Evolutionary conservation across 1,284 basidiomycete species (phyloP).

Genomic region (Ceratobasidium sp.): DNA sequence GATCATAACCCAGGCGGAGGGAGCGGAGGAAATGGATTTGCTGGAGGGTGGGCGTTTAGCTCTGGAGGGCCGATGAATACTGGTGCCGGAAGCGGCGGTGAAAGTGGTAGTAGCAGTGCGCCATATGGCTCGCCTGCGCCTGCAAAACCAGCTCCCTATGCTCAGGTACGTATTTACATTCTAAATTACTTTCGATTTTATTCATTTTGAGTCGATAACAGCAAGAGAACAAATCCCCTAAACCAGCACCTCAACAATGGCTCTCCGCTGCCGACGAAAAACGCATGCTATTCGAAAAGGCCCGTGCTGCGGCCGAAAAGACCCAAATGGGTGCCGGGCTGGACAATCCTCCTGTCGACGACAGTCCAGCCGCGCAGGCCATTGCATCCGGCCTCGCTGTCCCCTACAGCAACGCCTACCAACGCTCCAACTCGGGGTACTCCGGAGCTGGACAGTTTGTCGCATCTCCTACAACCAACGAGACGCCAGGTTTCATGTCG

Average conservation of each 20-base stretch:
- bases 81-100: conserved; percentile 2
- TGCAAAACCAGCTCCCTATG: conserved; percentile 9
- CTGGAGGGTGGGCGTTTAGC: conserved; percentile 16
- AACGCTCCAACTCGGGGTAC: conserved; percentile 20
- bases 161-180: neutral
- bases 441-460: conserved; percentile 10
- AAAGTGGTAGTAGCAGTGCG: neutral
- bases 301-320: conserved; percentile 71
- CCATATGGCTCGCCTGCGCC: conserved; percentile 3
- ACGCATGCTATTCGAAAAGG: conserved; percentile 69
- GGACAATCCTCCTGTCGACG: neutral
- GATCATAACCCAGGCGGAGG: neutral
- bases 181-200: neutral
- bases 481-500: neutral
- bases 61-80: conserved; percentile 6
- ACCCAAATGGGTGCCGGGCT: conserved; percentile 53
- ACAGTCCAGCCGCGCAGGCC: conserved; percentile 18
- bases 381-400: conserved; percentile 5
- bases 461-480: conserved; percentile 1
- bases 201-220: neutral
- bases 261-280: conserved; percentile 57
- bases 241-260: conserved; percentile 30
- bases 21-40: neutral
- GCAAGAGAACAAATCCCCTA: conserved; percentile 4
- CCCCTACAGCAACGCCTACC: conserved; percentile 13